Percentiles rank a stretch among this genome's conserved stretches.
Conservation (phyloP, 2,329 filamentous ascomycete species). For the Blumeria graminis region DNA sequence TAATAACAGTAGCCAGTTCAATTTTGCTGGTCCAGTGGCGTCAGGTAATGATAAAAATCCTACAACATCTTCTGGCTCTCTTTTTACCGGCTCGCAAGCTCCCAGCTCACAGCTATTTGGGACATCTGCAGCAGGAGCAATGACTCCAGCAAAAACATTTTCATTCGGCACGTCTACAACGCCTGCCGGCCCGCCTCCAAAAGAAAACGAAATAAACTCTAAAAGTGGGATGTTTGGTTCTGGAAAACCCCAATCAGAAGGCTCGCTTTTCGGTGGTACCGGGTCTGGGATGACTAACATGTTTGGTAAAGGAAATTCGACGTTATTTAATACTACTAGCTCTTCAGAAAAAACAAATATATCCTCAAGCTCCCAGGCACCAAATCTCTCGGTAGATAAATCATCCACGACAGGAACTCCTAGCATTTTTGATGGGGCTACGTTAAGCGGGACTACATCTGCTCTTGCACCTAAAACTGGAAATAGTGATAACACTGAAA, state of each 20-base stretch:
- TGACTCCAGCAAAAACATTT: slow-evolving; percentile 10
- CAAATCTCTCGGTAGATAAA: slow-evolving; percentile 1
- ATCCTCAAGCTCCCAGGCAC: not conserved
- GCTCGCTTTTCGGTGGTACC: slow-evolving; percentile 4
- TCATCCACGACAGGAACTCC: slow-evolving; percentile 10
- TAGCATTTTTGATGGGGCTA: slow-evolving; percentile 9
- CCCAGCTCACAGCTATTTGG: slow-evolving; percentile 7
- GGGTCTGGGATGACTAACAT: slow-evolving; percentile 1
- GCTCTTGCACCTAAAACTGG: slow-evolving; percentile 3
- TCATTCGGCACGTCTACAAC: slow-evolving; percentile 12
- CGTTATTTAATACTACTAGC: not conserved
- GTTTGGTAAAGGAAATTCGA: not conserved
- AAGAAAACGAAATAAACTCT: slow-evolving; percentile 6
- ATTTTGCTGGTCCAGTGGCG: slow-evolving; percentile 2
- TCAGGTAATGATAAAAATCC: slow-evolving; percentile 6
- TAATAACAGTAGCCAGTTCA: not conserved
- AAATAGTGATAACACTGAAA: slow-evolving; percentile 13
- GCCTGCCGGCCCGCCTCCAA: slow-evolving; percentile 14
- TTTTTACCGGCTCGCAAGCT: slow-evolving; percentile 2
- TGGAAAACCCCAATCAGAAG: slow-evolving; percentile 1
- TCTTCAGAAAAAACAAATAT: not conserved
- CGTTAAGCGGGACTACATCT: slow-evolving; percentile 5
- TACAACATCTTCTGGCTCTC: slow-evolving; percentile 3
- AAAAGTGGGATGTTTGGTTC: slow-evolving; percentile 7
- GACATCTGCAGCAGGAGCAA: slow-evolving; percentile 9